Conservation (phyloP, 306 rosid genomes). For the Sechiopsis laciniata region DNA sequence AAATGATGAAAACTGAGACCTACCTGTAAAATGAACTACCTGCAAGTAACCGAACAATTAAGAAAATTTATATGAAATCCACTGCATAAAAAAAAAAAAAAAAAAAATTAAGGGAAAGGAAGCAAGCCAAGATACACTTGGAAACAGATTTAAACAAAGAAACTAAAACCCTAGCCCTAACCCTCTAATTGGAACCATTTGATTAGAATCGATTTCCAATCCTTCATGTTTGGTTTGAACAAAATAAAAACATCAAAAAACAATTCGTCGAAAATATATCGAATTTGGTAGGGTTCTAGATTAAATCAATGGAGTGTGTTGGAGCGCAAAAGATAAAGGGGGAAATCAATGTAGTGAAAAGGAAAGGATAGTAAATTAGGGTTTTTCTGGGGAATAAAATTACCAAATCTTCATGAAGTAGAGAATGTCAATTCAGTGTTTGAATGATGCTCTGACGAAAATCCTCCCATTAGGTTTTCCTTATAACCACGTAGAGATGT, state of each 20-base stretch:
- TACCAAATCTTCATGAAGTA: not conserved
- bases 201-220: too few relatives aligned
- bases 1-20: slow-evolving; percentile 23
- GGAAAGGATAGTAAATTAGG: too few relatives aligned
- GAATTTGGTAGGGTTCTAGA: too few relatives aligned
- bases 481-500: too few relatives aligned
- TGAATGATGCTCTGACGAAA: not conserved
- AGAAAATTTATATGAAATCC: not conserved
- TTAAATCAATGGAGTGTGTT: too few relatives aligned
- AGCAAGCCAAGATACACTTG: not conserved
- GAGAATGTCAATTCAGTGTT: not conserved
- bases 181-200: too few relatives aligned
- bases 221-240: too few relatives aligned
- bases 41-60: not conserved
- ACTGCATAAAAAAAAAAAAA: not conserved
- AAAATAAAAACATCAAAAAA: too few relatives aligned
- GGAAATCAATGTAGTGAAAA: too few relatives aligned
- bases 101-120: not conserved
- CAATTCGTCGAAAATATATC: too few relatives aligned
- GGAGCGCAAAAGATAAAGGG: too few relatives aligned
- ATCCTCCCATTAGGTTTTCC: not conserved
- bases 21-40: slow-evolving; percentile 18
- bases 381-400: not conserved
- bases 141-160: not conserved
- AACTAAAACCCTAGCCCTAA: not conserved